These are phyloP conservation scores for Saccharomycopsis sp. DNA, from an alignment of 805 yeast species.

Conservation along the genomic window DNA sequence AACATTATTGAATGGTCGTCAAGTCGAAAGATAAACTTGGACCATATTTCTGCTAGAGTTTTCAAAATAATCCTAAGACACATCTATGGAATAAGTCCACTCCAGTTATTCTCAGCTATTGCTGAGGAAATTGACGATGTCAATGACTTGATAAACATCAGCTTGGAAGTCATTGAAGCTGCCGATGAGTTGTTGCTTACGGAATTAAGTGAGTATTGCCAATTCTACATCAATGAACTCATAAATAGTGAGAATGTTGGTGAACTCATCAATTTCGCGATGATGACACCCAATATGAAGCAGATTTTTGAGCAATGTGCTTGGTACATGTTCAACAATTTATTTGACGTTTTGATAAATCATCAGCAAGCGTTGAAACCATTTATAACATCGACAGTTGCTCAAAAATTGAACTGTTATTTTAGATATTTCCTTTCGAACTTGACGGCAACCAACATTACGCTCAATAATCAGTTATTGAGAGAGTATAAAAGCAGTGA, in stretches of 20 bases:
- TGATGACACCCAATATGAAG: slow-evolving; percentile 38
- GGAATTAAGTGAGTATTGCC: slow-evolving; percentile 55
- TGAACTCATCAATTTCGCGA: slow-evolving; percentile 48
- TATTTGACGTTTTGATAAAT: slow-evolving; percentile 49
- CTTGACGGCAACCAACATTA: not conserved
- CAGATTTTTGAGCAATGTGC: slow-evolving; percentile 55
- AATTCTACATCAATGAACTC: slow-evolving; percentile 50
- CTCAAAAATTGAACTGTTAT: not conserved
- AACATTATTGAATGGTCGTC: slow-evolving; percentile 45
- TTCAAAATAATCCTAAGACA: slow-evolving; percentile 47
- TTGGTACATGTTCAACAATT: slow-evolving; percentile 61
- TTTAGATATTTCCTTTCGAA: not conserved
- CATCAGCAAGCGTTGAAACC: not conserved
- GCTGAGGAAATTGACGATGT: slow-evolving; percentile 26
- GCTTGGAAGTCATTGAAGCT: slow-evolving; percentile 52
- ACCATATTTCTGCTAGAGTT: slow-evolving; percentile 34
- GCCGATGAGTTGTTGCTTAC: slow-evolving; percentile 59
- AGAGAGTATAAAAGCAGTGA: not conserved
- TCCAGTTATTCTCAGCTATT: slow-evolving; percentile 31
- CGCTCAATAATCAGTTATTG: not conserved
- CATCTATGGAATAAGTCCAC: slow-evolving; percentile 49
- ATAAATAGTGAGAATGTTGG: slow-evolving; percentile 56
- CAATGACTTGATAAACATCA: slow-evolving; percentile 41
- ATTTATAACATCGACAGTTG: not conserved
- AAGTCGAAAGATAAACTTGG: slow-evolving; percentile 34